phyloP scores from a whole-genome alignment of 805 yeast genomes.

The Candida orba region DNA sequence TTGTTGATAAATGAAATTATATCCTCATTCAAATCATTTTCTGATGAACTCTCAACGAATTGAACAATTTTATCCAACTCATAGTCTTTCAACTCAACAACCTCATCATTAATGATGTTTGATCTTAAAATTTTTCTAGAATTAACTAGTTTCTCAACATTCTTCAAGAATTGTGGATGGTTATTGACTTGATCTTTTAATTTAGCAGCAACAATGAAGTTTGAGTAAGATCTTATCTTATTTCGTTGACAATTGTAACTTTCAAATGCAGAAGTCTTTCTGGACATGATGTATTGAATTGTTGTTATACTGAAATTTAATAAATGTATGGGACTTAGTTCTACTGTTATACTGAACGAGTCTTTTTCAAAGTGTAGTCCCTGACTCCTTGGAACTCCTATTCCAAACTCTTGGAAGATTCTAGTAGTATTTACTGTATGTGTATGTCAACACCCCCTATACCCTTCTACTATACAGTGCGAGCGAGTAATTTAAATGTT shows the following conservation, averaged over 20 bases:
- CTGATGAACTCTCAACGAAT: background rate
- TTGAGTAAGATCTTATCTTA: conserved; percentile 2
- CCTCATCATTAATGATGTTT: background rate
- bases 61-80: background rate
- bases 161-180: background rate
- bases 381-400: too few species aligned
- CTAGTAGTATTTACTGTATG: too few species aligned
- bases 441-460: too few species aligned
- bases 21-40: background rate
- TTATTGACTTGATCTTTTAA: background rate
- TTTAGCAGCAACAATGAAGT: conserved; percentile 5
- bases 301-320: too few species aligned
- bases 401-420: too few species aligned
- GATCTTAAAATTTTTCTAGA: conserved; percentile 1
- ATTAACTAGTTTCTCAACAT: background rate
- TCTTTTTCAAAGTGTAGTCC: too few species aligned
- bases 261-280: background rate
- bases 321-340: too few species aligned
- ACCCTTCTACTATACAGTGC: too few species aligned
- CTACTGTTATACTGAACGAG: too few species aligned
- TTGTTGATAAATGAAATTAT: background rate
- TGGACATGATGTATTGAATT: too few species aligned
- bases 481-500: too few species aligned
- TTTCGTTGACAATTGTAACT: conserved; percentile 3
- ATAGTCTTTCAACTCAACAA: background rate